These are phyloP conservation scores for Salix koriyanagi DNA, from an alignment of 345 rosid species.

Conservation along the genomic window DNA sequence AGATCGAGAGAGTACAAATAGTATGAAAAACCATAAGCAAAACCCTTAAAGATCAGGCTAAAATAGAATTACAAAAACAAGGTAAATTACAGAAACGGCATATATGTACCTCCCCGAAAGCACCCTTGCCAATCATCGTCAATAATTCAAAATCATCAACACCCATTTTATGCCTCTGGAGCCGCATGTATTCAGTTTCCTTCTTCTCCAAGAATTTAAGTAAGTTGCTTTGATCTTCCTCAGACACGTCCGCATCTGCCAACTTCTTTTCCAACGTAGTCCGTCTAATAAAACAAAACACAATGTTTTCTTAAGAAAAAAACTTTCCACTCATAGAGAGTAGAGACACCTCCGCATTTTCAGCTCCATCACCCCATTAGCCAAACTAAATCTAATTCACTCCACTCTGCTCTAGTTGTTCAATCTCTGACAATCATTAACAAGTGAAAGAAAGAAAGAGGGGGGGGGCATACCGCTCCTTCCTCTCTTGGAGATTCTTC, in stretches of 20 bases:
- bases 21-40: not conserved
- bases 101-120: slow-evolving; percentile 70
- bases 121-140: slow-evolving; percentile 85
- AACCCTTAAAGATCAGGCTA: not conserved
- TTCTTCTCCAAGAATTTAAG: slow-evolving; percentile 88
- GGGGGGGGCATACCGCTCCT: slow-evolving; percentile 44
- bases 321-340: not conserved
- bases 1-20: not conserved
- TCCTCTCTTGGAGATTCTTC: slow-evolving; percentile 79
- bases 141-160: slow-evolving; percentile 84
- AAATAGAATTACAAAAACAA: too few relatives aligned
- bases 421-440: not conserved
- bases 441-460: not conserved
- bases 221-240: slow-evolving; percentile 90
- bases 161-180: slow-evolving; percentile 92
- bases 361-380: not conserved
- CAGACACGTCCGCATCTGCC: slow-evolving; percentile 93
- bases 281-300: slow-evolving; percentile 39
- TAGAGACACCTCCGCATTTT: not conserved
- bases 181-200: slow-evolving; percentile 97
- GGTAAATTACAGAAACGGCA: not conserved
- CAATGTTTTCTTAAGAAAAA: not conserved
- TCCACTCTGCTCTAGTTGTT: not conserved
- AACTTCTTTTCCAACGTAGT: slow-evolving; percentile 71
- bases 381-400: not conserved